Evolutionary conservation across 352 stramenopile genomes (phyloP), one percentile per base, ranked within the genome.

Genomic region (Phytophthora pini): DNA sequence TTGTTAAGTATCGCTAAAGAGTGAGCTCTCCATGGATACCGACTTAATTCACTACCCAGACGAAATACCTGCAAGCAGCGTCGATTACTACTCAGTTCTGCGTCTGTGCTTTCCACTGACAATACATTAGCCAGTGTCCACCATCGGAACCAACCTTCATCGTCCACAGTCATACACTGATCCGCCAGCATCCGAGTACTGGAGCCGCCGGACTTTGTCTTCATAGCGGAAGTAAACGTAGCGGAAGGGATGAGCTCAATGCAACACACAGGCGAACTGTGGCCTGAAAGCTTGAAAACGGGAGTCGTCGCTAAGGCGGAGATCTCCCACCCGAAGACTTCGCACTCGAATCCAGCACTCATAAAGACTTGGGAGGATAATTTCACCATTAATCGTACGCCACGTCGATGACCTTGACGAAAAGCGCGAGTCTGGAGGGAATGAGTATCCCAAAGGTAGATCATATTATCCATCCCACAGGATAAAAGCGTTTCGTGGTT

Each of bases 111-210:
- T 29, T 94, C 86, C 13, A 82, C 77, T 0, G 83, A 87, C 3
- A 89, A 57, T 6, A 92, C 76, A 36, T 88, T 81, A 9, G 70
- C 67, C 15, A 94, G 68, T 13, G 82, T 92, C 83, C 86, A 94
- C 86, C 86, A 94, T 58, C 88, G 89, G 61, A 94, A 92, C 79
- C 82, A 94, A 29, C 86, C 86, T 22, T 90, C 86, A 50, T 94
- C 83, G 34, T 94, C 86, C 34, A 92, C 75, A 0, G 82, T 92
- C 20, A 94, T 85, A 17, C 77, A 87, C 54, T 94, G 86, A 27
- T 91, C 82, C 0, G 71, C 81, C 0, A 92, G 50, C 29, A 85
- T 51, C 17, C 67, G 47, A 7, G 45, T 68, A 24, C 44, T 52
- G 1, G 61, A 68, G 6, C 56, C 15, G 6, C 57, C 67, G 5